These are phyloP conservation scores for Saccharomyces hybrid DNA, from an alignment of 1,139 yeast species.

Conservation along the genomic window DNA sequence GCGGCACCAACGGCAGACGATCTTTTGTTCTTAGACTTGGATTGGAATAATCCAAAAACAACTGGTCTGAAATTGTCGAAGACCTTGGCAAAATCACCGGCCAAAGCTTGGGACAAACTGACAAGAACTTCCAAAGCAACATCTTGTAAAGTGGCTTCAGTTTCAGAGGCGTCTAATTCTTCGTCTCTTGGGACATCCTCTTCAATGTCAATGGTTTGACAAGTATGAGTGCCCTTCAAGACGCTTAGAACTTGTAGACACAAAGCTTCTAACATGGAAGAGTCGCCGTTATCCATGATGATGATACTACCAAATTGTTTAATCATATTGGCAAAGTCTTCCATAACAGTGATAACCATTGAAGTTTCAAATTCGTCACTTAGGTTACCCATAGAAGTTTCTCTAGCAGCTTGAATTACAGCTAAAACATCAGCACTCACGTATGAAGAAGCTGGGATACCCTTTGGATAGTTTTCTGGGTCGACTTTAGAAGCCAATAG, in stretches of 20 bases:
- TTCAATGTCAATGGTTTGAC: conserved; percentile 62
- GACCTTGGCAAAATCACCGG: conserved; percentile 60
- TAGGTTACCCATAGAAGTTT: conserved; percentile 53
- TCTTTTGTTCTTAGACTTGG: conserved; percentile 68
- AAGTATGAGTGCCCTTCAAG: conserved; percentile 72
- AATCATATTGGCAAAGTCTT: conserved; percentile 63
- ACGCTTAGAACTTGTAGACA: conserved; percentile 65
- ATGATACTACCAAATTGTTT: conserved; percentile 65
- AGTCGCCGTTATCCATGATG: conserved; percentile 55
- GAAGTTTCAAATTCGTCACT: conserved; percentile 74
- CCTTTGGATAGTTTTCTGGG: conserved; percentile 55
- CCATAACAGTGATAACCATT: conserved; percentile 74
- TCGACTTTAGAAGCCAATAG: conserved; percentile 54
- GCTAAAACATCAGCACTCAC: conserved; percentile 50
- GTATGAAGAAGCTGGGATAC: conserved; percentile 59
- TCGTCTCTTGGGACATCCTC: conserved; percentile 44
- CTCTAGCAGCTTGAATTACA: conserved; percentile 61
- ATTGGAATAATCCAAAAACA: conserved; percentile 51
- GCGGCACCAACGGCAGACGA: conserved; percentile 81
- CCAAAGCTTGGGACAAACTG: conserved; percentile 60
- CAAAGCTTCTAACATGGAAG: conserved; percentile 54
- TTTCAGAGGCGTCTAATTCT: conserved; percentile 70
- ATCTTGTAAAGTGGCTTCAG: conserved; percentile 79
- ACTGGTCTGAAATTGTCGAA: conserved; percentile 67
- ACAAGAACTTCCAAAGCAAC: conserved; percentile 80